Conservation (phyloP, 768 basidiomycete species). For the Roridomyces roridus region DNA sequence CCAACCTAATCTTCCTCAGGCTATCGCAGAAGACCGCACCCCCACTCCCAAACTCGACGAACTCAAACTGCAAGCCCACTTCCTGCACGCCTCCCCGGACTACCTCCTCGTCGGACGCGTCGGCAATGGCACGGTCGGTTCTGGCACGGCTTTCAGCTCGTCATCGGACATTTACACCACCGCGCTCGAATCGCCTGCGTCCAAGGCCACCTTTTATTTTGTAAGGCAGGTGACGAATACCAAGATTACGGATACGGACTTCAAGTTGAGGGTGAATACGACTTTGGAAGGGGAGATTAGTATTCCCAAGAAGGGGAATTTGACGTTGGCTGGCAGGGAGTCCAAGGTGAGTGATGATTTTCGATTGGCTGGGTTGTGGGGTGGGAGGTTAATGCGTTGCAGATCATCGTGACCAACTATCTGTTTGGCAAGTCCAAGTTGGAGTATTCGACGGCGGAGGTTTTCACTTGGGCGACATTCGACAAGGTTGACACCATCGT, state of each 20-base stretch:
- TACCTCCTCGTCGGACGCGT: slow-evolving; percentile 70
- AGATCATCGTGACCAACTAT: slow-evolving; percentile 66
- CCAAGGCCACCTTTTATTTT: slow-evolving; percentile 61
- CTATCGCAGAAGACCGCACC: slow-evolving; percentile 62
- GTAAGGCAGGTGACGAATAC: slow-evolving; percentile 53
- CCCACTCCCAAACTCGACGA: slow-evolving; percentile 65
- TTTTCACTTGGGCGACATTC: slow-evolving; percentile 52
- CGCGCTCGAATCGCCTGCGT: slow-evolving; percentile 59
- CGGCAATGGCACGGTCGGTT: slow-evolving; percentile 55
- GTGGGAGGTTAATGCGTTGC: not conserved
- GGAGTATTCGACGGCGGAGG: slow-evolving; percentile 67
- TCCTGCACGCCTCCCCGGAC: slow-evolving; percentile 68
- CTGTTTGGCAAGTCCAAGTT: slow-evolving; percentile 59
- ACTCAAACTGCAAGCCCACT: slow-evolving; percentile 67
- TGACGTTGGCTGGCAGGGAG: slow-evolving; percentile 68
- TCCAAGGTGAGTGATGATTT: slow-evolving; percentile 42
- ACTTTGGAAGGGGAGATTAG: slow-evolving; percentile 51
- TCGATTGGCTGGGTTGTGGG: not conserved
- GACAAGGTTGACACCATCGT: slow-evolving; percentile 42
- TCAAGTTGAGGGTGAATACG: slow-evolving; percentile 49
- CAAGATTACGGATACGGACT: slow-evolving; percentile 55
- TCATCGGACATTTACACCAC: slow-evolving; percentile 56
- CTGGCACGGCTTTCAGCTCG: slow-evolving; percentile 38
- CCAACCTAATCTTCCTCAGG: slow-evolving; percentile 23
- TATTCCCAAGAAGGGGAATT: slow-evolving; percentile 43